Base-by-base conservation (phyloP, 179 eudicot species). In the Camellia oleifera region DNA sequence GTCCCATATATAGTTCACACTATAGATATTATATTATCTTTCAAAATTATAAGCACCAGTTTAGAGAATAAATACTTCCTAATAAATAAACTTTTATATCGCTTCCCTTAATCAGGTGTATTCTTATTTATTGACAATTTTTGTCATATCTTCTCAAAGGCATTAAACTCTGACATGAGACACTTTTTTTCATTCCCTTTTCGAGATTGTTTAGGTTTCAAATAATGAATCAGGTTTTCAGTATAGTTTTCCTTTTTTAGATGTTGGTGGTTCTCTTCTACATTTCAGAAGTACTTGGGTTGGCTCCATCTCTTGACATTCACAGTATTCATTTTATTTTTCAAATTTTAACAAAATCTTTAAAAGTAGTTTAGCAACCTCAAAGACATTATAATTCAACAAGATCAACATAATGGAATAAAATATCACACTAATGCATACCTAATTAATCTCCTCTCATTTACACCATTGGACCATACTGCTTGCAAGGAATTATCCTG, bases 401-500 rank as follows among this genome's bases (percentile, higher is more conserved):
- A 77, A 65, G 20, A 42, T 48, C 9, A 20, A 50, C 5, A 53
- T 5, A 77, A 54, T 9, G 18, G 76, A 20, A 18, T 11, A 48
- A 54, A 53, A 32, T 32, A 53, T 12, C 64, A 58, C 23, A 32
- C 40, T n/a, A 20, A 50, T 14, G 8, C 61, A 50, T 79, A 88
- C 97, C 95, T 88, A 74, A 93, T 82, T 61, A 90, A 82, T 80
- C 81, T 88, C 81, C 81, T 79, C 46, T 89, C 90, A 26, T 54
- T 74, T 40, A 45, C 46, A 17, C 56, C 64, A 65, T 87, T 91
- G 32, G 91, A 83, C 95, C 95, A 91, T 56, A 93, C 86, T 13
- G 97, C 97, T 85, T 93, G 97, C 88, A 91, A 82, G 0, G 97
- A 88, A 82, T 93, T 93, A 72, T 93, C 97, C 97, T 93, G 82